phyloP scores from a whole-genome alignment of 805 yeast genomes.

The Komagataella mondaviorum region DNA sequence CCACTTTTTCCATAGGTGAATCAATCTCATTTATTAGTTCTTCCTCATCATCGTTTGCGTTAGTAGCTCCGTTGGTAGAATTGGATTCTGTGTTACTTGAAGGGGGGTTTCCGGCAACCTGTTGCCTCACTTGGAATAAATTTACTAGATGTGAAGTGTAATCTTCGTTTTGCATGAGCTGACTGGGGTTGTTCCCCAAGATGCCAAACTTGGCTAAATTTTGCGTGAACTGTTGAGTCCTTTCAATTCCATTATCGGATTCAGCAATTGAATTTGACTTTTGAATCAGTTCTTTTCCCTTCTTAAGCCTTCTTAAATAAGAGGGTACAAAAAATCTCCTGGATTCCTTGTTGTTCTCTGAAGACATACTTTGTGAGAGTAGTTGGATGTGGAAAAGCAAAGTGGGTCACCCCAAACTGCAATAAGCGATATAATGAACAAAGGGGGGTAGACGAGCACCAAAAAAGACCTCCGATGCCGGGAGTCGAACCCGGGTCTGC shows the following conservation, averaged over 20 bases:
- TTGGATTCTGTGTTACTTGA: background rate
- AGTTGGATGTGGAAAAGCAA: background rate
- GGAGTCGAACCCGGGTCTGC: constrained; percentile 83
- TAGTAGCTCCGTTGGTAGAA: background rate
- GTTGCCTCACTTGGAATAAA: background rate
- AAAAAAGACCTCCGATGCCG: constrained; percentile 53
- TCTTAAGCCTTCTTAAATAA: background rate
- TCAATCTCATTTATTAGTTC: constrained; percentile 6
- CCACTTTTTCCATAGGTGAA: background rate
- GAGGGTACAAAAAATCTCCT: background rate
- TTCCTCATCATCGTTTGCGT: constrained; percentile 1
- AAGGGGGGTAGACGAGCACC: background rate
- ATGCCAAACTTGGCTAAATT: constrained; percentile 9
- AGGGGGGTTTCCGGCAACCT: background rate
- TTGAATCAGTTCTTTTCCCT: background rate
- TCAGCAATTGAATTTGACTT: background rate
- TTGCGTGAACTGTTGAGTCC: constrained; percentile 4
- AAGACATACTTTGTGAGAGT: background rate
- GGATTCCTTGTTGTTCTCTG: background rate
- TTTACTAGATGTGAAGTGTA: constrained; percentile 2
- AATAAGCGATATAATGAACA: background rate
- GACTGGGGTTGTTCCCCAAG: constrained; percentile 9
- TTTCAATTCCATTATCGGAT: constrained; percentile 1
- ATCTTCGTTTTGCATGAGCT: constrained; percentile 7
- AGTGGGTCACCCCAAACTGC: background rate